Base-by-base conservation (phyloP, 1,139 yeast species). In the Diutina scorzettiae region DNA sequence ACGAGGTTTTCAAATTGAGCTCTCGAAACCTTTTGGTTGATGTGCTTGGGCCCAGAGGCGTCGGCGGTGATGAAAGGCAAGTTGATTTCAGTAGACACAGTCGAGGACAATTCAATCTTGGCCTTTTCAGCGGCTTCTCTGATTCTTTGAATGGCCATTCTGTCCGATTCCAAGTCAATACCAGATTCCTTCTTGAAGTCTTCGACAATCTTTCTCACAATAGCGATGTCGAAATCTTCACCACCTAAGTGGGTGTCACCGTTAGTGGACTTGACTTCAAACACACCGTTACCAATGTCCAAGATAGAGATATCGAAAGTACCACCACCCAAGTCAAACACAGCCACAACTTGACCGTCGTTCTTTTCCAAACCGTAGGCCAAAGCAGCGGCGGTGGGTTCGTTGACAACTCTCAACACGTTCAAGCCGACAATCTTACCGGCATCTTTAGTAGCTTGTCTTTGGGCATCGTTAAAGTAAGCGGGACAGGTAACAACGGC, bases 91-190 rank as follows among this genome's bases (percentile, higher is more conserved):
- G 98, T 89, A 51, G 89, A 70, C 47, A 84, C 81, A 51, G 96
- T 85, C 40, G 96, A 86, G 40, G 98, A 89, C 62, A 89, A 78
- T 71, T 89, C 97, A 60, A 87, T 87, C 83, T 91, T 91, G 60
- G 98, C 98, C 82, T 91, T 89, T 76, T 91, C 99, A 53, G 97
- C 95, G 55, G 98, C 98, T 74, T 91, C 98, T 76, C 98, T 86
- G 69, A 93, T 89, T 75, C 98, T 85, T 75, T 91, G 98, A 58
- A 91, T 83, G 56, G 97, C 97, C 96, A 89, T 89, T 70, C 97
- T 83, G 74, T 91, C 98, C 61, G 78, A 76, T 55, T 73, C 71
- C 59, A 91, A 78, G 65, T 89, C 93, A 56, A 91, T 75, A 59
- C 96, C 96, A 47, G 79, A 69, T 64, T 87, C 95, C 68, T 84